Conservation (phyloP, 2,329 filamentous ascomycete species). For the Alternaria sp. region DNA sequence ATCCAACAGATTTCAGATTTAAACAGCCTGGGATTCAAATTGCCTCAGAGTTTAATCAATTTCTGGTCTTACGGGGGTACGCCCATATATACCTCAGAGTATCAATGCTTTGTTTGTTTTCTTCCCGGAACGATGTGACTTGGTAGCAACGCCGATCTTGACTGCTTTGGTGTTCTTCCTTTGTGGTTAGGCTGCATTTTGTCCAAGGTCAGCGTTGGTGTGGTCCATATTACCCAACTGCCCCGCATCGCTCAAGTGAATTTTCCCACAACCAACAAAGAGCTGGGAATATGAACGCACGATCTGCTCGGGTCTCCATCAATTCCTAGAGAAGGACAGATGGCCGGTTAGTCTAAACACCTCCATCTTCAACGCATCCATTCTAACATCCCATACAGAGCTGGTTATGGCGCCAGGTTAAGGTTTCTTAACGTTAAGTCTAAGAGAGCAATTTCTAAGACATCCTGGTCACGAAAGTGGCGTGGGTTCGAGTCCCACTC, state of each 20-base stretch:
- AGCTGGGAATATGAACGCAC: not conserved
- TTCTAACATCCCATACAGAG: conserved; percentile 11
- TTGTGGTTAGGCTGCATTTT: not conserved
- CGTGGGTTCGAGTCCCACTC: conserved; percentile 42
- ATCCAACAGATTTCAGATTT: no score
- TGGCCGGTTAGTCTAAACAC: not conserved
- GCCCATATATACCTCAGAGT: not conserved
- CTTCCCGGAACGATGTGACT: not conserved
- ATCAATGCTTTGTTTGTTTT: not conserved
- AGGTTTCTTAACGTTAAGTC: conserved; percentile 32
- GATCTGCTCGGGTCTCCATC: not conserved
- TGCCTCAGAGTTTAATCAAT: not conserved
- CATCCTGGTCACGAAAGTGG: conserved; percentile 50
- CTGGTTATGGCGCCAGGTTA: conserved; percentile 49
- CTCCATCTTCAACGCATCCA: not conserved
- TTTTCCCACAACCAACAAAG: not conserved
- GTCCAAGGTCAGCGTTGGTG: not conserved
- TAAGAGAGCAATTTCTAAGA: conserved; percentile 20
- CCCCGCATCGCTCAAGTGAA: not conserved
- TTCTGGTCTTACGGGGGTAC: not conserved
- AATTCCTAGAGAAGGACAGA: not conserved
- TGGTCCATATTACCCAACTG: not conserved
- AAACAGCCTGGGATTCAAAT: no score
- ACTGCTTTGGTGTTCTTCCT: not conserved
- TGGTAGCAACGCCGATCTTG: not conserved